phyloP scores from a whole-genome alignment of 331 rosid species.

The Stylosanthes scabra region DNA sequence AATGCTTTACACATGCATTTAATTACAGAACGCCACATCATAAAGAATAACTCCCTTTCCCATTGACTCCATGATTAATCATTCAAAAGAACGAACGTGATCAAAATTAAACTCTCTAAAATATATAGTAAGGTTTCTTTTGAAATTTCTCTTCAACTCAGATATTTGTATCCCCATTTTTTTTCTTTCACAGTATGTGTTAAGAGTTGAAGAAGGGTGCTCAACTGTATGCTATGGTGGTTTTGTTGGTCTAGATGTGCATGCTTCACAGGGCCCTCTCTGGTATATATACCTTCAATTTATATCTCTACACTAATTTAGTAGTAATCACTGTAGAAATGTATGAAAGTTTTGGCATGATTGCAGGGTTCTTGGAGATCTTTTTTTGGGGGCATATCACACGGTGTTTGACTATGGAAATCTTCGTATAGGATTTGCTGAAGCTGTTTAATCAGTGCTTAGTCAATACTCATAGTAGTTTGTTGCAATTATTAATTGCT shows the following conservation, averaged over 20 bases:
- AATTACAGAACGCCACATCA: too few species aligned
- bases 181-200: constrained; percentile 53
- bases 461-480: background rate
- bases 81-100: too few species aligned
- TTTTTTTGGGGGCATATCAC: constrained; percentile 81
- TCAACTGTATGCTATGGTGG: constrained; percentile 65
- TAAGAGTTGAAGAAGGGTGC: constrained; percentile 58
- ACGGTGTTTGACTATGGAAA: constrained; percentile 75
- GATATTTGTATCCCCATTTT: constrained; percentile 9
- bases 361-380: constrained; percentile 81
- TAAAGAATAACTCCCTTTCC: too few species aligned
- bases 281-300: constrained; percentile 46
- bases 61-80: too few species aligned
- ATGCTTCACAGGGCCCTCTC: constrained; percentile 75
- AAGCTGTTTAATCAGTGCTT: constrained; percentile 40
- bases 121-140: background rate
- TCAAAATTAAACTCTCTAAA: too few species aligned
- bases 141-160: background rate
- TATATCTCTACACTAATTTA: background rate
- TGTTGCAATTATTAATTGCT: background rate
- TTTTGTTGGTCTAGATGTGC: constrained; percentile 74
- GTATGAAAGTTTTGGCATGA: constrained; percentile 25
- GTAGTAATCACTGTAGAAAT: background rate
- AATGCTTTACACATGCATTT: too few species aligned
- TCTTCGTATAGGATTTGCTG: constrained; percentile 69